A percentile compares a stretch with the other conserved stretches of the same genome.
These are phyloP conservation scores for Alternaria sp. DNA, from an alignment of 2,329 filamentous ascomycete species.

Conservation along the genomic window DNA sequence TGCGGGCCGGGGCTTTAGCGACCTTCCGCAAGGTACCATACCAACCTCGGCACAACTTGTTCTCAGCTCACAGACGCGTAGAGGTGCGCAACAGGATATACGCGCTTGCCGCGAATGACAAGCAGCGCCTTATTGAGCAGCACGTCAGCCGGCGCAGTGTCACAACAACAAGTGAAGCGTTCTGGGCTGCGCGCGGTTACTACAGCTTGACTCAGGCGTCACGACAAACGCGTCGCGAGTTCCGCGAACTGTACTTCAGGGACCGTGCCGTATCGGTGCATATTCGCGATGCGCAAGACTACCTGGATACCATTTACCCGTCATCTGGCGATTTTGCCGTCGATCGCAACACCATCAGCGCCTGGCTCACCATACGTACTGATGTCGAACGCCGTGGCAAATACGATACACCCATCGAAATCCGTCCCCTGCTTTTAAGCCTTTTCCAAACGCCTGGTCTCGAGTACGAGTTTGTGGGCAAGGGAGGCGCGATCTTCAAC, in stretches of 20 bases:
- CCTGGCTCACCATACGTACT: slow-evolving; percentile 14
- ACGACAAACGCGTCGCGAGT: slow-evolving; percentile 14
- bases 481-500: slow-evolving; percentile 13
- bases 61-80: slow-evolving; percentile 9
- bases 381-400: slow-evolving; percentile 14
- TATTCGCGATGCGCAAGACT: slow-evolving; percentile 15
- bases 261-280: slow-evolving; percentile 15
- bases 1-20: slow-evolving; percentile 5
- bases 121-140: slow-evolving; percentile 12
- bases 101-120: slow-evolving; percentile 5
- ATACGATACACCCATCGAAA: slow-evolving; percentile 15
- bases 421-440: slow-evolving; percentile 6
- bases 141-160: slow-evolving; percentile 8
- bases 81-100: slow-evolving; percentile 19
- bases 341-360: slow-evolving; percentile 4
- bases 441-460: slow-evolving; percentile 10
- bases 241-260: slow-evolving; percentile 6
- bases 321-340: background rate
- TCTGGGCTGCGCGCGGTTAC: slow-evolving; percentile 11
- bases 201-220: slow-evolving; percentile 13
- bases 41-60: slow-evolving; percentile 7
- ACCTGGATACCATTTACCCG: slow-evolving; percentile 8
- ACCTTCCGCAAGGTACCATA: slow-evolving; percentile 11
- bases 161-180: slow-evolving; percentile 5
- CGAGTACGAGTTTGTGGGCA: slow-evolving; percentile 12